Percentiles rank a stretch among this genome's conserved stretches.
phyloP scores from a whole-genome alignment of 371 early-diverging fungal genomes.

The Funneliformis caledonium region DNA sequence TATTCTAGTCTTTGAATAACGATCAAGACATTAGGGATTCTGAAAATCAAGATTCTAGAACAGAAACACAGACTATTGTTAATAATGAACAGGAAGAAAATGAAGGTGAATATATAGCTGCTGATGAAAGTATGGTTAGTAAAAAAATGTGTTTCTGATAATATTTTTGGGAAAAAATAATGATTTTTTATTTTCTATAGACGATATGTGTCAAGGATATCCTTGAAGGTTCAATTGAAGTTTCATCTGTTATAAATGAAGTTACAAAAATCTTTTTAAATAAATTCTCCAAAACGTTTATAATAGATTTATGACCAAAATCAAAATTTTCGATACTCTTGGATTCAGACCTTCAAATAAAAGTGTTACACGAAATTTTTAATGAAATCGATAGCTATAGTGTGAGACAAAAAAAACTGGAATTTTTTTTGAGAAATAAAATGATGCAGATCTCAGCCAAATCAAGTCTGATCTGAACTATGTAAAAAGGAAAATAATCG shows the following conservation, averaged over 20 bases:
- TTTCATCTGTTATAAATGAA: constrained; percentile 7
- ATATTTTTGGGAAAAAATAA: too few relatives aligned
- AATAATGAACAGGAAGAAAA: constrained; percentile 30
- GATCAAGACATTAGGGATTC: constrained; percentile 20
- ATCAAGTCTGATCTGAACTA: too few relatives aligned
- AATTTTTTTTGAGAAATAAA: too few relatives aligned
- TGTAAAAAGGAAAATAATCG: too few relatives aligned
- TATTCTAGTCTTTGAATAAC: constrained; percentile 28
- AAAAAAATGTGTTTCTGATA: neutral
- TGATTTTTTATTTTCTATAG: too few relatives aligned
- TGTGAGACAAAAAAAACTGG: too few relatives aligned
- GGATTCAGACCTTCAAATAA: constrained; percentile 17
- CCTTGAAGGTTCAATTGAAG: neutral
- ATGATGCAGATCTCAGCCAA: too few relatives aligned
- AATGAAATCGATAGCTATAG: too few relatives aligned
- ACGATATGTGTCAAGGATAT: constrained; percentile 23
- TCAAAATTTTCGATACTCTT: neutral
- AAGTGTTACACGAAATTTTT: too few relatives aligned
- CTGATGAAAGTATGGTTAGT: neutral
- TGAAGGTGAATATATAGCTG: neutral
- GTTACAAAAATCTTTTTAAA: constrained; percentile 10
- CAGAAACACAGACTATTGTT: constrained; percentile 26
- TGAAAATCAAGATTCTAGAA: constrained; percentile 29
- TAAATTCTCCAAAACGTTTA: neutral
- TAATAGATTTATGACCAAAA: constrained; percentile 9